These are phyloP conservation scores for Mycena epipterygia DNA, from an alignment of 768 basidiomycete species.

Conservation along the genomic window DNA sequence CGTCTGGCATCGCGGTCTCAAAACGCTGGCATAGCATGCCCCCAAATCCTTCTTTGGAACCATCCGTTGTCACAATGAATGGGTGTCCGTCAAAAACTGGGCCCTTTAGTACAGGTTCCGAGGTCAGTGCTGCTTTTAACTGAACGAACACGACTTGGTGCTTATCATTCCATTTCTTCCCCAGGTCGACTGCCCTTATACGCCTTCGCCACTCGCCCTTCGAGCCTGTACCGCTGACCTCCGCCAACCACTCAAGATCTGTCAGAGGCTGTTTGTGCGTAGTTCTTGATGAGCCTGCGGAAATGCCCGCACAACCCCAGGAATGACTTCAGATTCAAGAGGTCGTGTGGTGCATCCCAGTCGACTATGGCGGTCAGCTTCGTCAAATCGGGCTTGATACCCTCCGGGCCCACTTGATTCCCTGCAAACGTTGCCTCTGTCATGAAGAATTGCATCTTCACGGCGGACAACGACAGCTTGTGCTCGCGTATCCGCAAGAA, in stretches of 20 bases:
- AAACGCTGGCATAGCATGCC: conserved; percentile 36
- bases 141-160: neutral
- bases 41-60: neutral
- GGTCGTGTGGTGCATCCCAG: conserved; percentile 16
- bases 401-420: conserved; percentile 43
- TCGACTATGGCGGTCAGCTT: conserved; percentile 55
- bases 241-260: neutral
- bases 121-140: neutral
- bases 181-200: neutral
- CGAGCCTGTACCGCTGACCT: neutral
- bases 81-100: neutral
- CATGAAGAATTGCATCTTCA: conserved; percentile 52
- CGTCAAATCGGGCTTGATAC: conserved; percentile 49
- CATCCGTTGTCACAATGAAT: neutral
- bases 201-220: neutral
- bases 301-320: neutral
- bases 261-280: neutral
- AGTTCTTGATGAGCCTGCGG: neutral
- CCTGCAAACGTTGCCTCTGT: conserved; percentile 52
- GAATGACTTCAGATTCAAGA: neutral
- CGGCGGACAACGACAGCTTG: conserved; percentile 50
- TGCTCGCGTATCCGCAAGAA: conserved; percentile 37
- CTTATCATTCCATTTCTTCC: neutral
- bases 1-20: conserved; percentile 13
- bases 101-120: neutral